These are phyloP conservation scores for Saccharomycodes ludwigii DNA, from an alignment of 805 yeast genomes.

Conservation along the genomic window DNA sequence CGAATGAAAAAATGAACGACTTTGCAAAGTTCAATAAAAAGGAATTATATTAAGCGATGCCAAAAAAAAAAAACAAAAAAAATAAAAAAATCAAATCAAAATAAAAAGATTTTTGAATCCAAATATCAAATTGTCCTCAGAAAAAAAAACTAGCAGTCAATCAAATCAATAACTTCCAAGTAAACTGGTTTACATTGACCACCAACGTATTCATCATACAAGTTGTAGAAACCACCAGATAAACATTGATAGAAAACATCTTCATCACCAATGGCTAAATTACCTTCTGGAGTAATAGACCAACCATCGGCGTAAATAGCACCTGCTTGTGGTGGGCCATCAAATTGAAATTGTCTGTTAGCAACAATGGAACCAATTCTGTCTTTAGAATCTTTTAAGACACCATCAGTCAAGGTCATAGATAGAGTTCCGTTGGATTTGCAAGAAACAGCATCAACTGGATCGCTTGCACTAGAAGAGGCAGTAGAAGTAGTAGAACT, in stretches of 20 bases:
- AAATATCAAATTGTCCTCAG: too few relatives aligned
- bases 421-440: conserved; percentile 37
- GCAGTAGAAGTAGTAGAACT: conserved; percentile 13
- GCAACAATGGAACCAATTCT: conserved; percentile 74
- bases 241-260: conserved; percentile 62
- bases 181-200: conserved; percentile 52
- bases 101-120: too few relatives aligned
- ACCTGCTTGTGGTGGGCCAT: conserved; percentile 79
- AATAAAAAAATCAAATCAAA: too few relatives aligned
- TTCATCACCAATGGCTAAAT: conserved; percentile 49
- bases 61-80: too few relatives aligned
- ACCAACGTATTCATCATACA: conserved; percentile 54
- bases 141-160: conserved; percentile 47
- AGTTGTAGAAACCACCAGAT: conserved; percentile 68
- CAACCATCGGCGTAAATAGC: conserved; percentile 61
- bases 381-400: conserved; percentile 45
- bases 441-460: conserved; percentile 30
- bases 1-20: too few relatives aligned
- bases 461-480: conserved; percentile 14
- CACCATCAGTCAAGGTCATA: conserved; percentile 37
- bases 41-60: too few relatives aligned
- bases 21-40: too few relatives aligned
- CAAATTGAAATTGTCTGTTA: conserved; percentile 77
- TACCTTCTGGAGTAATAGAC: conserved; percentile 40
- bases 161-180: conserved; percentile 45